Evolutionary conservation across 306 rosid species (phyloP).

Genomic region (Lagenaria siceraria): DNA sequence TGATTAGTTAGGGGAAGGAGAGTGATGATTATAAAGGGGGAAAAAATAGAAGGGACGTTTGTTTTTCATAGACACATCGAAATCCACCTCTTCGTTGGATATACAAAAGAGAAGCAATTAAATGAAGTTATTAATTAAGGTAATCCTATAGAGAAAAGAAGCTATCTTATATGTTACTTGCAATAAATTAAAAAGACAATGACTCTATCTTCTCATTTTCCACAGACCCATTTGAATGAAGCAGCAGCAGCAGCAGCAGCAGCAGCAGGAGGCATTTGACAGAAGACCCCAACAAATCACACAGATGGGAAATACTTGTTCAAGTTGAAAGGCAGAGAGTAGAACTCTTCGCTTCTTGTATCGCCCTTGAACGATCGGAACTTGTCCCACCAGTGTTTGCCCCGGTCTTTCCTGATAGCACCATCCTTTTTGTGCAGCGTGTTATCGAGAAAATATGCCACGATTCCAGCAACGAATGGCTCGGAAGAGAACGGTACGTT

Average conservation of each 20-base stretch:
- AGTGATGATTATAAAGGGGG: not conserved
- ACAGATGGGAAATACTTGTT: constrained; percentile 97
- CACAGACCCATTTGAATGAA: not conserved
- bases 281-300: not conserved
- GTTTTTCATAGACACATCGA: constrained; percentile 2
- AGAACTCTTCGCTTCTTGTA: constrained; percentile 81
- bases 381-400: constrained; percentile 99
- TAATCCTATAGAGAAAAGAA: not conserved
- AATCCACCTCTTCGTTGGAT: constrained; percentile 10
- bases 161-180: constrained; percentile 7
- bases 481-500: constrained; percentile 87
- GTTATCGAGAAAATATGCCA: constrained; percentile 86
- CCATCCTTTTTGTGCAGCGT: constrained; percentile 60
- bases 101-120: not conserved
- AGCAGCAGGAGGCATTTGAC: constrained; percentile 6
- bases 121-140: constrained; percentile 5
- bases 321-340: constrained; percentile 83
- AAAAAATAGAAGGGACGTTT: not conserved
- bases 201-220: not conserved
- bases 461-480: constrained; percentile 75
- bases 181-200: not conserved
- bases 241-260: constrained; percentile 4
- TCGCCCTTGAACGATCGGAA: constrained; percentile 68
- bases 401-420: constrained; percentile 65
- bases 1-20: not conserved